Percentiles rank a stretch among this genome's conserved stretches.
These are phyloP conservation scores for Reticulascus tulasneorum DNA, from an alignment of 2,329 filamentous ascomycete species.

Conservation along the genomic window DNA sequence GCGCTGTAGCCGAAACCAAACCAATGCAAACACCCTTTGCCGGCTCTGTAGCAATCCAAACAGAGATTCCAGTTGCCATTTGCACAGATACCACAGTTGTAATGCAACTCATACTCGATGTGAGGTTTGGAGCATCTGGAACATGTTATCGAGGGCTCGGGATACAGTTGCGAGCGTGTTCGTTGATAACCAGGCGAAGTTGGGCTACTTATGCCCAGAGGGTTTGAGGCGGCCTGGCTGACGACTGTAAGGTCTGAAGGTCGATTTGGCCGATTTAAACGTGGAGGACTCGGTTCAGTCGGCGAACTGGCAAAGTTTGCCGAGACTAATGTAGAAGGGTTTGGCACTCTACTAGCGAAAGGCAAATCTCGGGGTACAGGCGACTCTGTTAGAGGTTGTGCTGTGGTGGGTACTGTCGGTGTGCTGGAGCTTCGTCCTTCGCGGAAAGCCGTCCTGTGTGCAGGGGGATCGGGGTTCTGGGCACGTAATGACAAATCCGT, in stretches of 20 bases:
- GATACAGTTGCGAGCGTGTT: slow-evolving; percentile 48
- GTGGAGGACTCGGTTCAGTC: slow-evolving; percentile 9
- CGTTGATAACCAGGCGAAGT: slow-evolving; percentile 32
- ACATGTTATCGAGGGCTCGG: slow-evolving; percentile 72
- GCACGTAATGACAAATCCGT: slow-evolving; percentile 55
- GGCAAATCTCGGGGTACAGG: slow-evolving; percentile 25
- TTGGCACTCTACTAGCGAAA: slow-evolving; percentile 31
- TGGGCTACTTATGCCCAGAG: slow-evolving; percentile 27
- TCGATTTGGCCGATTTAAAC: slow-evolving; percentile 23
- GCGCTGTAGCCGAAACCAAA: slow-evolving; percentile 79
- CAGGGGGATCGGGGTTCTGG: slow-evolving; percentile 31
- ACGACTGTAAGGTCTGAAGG: slow-evolving; percentile 37
- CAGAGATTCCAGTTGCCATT: slow-evolving; percentile 76
- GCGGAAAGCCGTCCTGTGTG: slow-evolving; percentile 33
- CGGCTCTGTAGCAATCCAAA: slow-evolving; percentile 70
- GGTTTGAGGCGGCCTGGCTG: slow-evolving; percentile 24
- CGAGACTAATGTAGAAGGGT: slow-evolving; percentile 8
- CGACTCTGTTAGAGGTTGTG: slow-evolving; percentile 12
- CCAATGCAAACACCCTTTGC: slow-evolving; percentile 80
- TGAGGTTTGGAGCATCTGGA: slow-evolving; percentile 64
- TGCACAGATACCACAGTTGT: slow-evolving; percentile 70
- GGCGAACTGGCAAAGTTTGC: slow-evolving; percentile 14
- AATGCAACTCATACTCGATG: slow-evolving; percentile 84
- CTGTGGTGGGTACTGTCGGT: slow-evolving; percentile 23
- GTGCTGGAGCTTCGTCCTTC: slow-evolving; percentile 40